Evolutionary conservation across 2,329 filamentous ascomycete species (phyloP), one percentile per base, ranked within the genome.

Genomic region (Aspergillus jensenii): DNA sequence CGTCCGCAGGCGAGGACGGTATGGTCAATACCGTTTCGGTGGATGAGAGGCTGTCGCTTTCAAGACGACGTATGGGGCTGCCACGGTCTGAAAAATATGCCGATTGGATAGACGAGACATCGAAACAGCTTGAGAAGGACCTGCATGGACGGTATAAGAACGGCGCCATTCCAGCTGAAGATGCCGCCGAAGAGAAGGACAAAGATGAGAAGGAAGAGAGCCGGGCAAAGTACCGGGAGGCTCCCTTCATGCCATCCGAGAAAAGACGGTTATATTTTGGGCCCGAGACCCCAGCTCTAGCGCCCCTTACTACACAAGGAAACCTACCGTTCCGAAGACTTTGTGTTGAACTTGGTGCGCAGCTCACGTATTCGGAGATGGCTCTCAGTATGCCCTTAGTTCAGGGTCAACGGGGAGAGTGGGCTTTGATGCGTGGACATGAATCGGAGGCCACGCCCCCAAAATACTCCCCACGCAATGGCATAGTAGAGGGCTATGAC

Each of bases 311-410:
- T 1, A 99, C 95, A 0, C 95, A 98, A 76, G 95, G 95, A 46
- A 99, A 99, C 68, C 82, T 98, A 48, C 95, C 95, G 1, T 99
- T 96, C 79, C 88, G 95, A 56, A 86, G 95, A 50, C 84, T 99
- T 31, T 97, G 93, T 69, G 88, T 91, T 12, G 89, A 93, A 55
- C 83, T 98, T 23, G 95, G 95, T 37, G 93, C 92, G 27, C 90
- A 97, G 71, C 82, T 96, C 49, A 99, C 95, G 0, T 99, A 96
- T 79, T 98, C 93, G 0, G 95, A 99, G 76, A 99, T 99, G 95
- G 95, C 93, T 4, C 90, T 99, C 84, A 88, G 91, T 27, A 79
- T 96, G 74, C 93, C 93, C 9, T 78, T 99, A 43, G 83, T 99
- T 6, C 92, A 97, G 74, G 95, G 95, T 37, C 86, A 90, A 63